A percentile compares a stretch with the other conserved stretches of the same genome.
These are phyloP conservation scores for Pelagophyceae sp. DNA, from an alignment of 352 stramenopile genomes.

Conservation along the genomic window DNA sequence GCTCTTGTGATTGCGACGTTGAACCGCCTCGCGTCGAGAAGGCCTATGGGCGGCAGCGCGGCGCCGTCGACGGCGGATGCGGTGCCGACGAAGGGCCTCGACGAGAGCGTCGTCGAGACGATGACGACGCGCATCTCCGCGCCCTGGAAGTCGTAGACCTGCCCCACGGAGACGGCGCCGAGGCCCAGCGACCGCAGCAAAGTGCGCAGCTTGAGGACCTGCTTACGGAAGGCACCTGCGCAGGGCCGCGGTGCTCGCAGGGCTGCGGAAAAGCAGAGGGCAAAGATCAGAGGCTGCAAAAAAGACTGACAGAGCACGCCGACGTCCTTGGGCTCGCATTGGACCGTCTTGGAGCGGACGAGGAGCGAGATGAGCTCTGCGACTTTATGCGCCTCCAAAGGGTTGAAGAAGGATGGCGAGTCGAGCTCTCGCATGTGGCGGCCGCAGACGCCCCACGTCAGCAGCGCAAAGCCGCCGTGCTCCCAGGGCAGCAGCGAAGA, in stretches of 20 bases:
- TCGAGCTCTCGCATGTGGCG: constrained; percentile 43
- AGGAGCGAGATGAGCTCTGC: constrained; percentile 47
- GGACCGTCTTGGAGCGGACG: constrained; percentile 26
- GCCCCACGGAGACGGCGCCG: constrained; percentile 32
- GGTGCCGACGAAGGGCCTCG: constrained; percentile 26
- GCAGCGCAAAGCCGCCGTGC: constrained; percentile 40
- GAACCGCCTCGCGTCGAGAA: constrained; percentile 56
- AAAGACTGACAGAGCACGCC: constrained; percentile 57
- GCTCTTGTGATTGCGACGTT: constrained; percentile 64
- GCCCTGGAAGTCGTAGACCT: constrained; percentile 63
- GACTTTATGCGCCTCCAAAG: constrained; percentile 47
- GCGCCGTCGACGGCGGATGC: neutral
- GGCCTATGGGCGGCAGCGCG: constrained; percentile 32
- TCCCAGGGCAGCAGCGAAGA: constrained; percentile 43
- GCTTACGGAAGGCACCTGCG: constrained; percentile 42
- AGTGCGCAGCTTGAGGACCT: constrained; percentile 51
- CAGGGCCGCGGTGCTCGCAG: neutral
- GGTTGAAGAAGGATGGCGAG: constrained; percentile 62
- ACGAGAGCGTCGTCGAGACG: constrained; percentile 47
- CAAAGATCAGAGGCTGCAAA: no score
- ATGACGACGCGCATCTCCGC: constrained; percentile 56
- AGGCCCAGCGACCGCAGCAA: constrained; percentile 40
- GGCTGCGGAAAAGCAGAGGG: constrained; percentile 1
- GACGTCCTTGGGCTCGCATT: constrained; percentile 46
- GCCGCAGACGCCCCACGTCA: constrained; percentile 50